Conservation (phyloP, 192 early-diverging fungal species). For the Podila horticola region DNA sequence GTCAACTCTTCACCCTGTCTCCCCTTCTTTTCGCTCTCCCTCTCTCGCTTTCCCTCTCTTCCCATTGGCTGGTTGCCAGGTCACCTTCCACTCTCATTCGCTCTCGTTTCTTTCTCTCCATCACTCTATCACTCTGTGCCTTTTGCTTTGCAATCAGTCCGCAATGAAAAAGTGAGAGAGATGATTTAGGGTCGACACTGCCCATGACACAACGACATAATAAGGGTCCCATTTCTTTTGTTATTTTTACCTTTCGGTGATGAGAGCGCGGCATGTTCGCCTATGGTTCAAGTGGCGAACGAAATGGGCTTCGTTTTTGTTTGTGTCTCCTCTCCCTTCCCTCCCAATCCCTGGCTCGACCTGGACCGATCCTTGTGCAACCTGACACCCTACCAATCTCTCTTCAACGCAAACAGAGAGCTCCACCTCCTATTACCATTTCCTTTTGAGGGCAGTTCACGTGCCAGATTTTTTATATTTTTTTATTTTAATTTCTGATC, state of each 20-base stretch:
- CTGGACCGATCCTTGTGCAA: neutral
- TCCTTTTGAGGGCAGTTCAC: neutral
- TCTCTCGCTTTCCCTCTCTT: neutral
- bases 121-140: neutral
- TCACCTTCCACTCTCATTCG: neutral
- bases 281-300: neutral
- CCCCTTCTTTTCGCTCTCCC: neutral
- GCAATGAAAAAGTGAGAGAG: neutral
- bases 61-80: neutral
- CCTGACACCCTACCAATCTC: neutral
- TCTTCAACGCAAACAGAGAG: too few species aligned
- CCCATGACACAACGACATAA: neutral
- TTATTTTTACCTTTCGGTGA: neutral
- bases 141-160: neutral
- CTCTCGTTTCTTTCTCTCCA: neutral
- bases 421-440: neutral
- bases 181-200: too few species aligned
- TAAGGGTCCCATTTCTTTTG: neutral
- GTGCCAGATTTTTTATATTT: neutral
- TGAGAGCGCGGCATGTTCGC: neutral
- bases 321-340: neutral
- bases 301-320: slow-evolving; percentile 6
- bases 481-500: too few species aligned
- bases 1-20: neutral
- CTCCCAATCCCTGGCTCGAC: neutral